Evolutionary conservation across 2,329 filamentous ascomycete genomes (phyloP).

Genomic region (Mycosphaerella sp.): DNA sequence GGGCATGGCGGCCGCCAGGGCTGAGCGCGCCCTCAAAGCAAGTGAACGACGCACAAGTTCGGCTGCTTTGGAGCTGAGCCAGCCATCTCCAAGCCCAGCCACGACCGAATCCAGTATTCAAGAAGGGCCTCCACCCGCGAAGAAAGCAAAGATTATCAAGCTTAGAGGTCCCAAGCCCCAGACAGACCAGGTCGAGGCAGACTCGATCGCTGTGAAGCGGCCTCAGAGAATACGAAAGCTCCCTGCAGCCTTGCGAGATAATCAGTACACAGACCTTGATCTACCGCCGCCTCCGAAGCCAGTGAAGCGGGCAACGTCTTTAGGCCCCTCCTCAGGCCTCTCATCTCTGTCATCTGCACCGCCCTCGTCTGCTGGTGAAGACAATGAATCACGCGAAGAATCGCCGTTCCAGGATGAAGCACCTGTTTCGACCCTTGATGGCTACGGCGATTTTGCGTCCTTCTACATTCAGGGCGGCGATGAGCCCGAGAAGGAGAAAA

Average conservation of each 20-base stretch:
- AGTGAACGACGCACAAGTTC: conserved; percentile 6
- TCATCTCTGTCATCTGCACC: conserved; percentile 23
- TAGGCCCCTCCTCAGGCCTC: conserved; percentile 23
- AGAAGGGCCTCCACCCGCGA: conserved; percentile 20
- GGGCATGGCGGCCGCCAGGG: conserved; percentile 23
- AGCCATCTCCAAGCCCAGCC: conserved; percentile 2
- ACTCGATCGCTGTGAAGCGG: conserved; percentile 26
- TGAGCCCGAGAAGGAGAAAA: conserved; percentile 14
- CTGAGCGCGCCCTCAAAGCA: conserved; percentile 1
- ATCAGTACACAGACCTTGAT: conserved; percentile 15
- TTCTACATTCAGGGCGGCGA: conserved; percentile 31
- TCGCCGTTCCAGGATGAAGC: conserved; percentile 20
- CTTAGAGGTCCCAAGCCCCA: conserved; percentile 20
- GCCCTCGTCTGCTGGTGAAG: conserved; percentile 12
- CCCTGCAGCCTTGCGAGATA: conserved; percentile 18
- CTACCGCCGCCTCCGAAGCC: conserved; percentile 2
- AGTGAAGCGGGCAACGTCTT: conserved; percentile 11
- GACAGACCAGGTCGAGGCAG: conserved; percentile 9
- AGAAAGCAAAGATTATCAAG: conserved; percentile 26
- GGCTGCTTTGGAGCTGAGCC: not conserved
- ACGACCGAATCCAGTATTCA: conserved; percentile 13
- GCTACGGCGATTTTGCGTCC: conserved; percentile 31
- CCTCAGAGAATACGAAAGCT: conserved; percentile 20
- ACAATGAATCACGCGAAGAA: conserved; percentile 12
- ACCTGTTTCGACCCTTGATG: conserved; percentile 16